These are phyloP conservation scores for Aspergillus latus DNA, from an alignment of 2,329 filamentous ascomycete species.

Conservation along the genomic window DNA sequence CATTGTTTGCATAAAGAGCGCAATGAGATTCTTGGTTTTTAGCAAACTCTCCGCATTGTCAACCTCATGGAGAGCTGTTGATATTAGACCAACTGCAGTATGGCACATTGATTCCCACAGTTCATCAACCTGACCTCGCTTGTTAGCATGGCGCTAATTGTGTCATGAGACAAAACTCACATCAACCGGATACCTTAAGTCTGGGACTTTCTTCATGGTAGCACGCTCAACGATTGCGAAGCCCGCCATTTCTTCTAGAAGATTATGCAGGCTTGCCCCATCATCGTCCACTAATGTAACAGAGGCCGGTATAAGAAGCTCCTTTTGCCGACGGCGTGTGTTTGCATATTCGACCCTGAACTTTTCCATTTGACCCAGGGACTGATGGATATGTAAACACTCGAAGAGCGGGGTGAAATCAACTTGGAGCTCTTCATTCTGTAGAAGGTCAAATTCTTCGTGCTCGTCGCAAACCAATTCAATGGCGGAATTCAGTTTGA, in stretches of 20 bases:
- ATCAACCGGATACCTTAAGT: constrained; percentile 78
- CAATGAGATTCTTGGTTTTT: constrained; percentile 92
- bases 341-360: constrained; percentile 91
- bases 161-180: constrained; percentile 50
- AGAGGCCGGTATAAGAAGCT: constrained; percentile 74
- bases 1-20: constrained; percentile 97
- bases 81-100: constrained; percentile 76
- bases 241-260: constrained; percentile 90
- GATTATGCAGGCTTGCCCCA: constrained; percentile 78
- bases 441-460: constrained; percentile 91
- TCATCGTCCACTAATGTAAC: constrained; percentile 80
- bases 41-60: constrained; percentile 83
- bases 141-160: constrained; percentile 11
- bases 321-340: constrained; percentile 86
- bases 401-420: constrained; percentile 95
- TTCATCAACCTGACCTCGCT: constrained; percentile 72
- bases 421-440: constrained; percentile 92
- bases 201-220: constrained; percentile 82
- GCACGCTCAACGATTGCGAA: constrained; percentile 96
- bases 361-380: constrained; percentile 85
- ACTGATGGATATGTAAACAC: constrained; percentile 93
- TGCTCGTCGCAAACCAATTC: constrained; percentile 93
- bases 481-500: constrained; percentile 92
- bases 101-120: constrained; percentile 98
- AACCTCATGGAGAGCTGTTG: constrained; percentile 74